Conservation (phyloP, 257 asterid species). For the Nicotiana attenuata region DNA sequence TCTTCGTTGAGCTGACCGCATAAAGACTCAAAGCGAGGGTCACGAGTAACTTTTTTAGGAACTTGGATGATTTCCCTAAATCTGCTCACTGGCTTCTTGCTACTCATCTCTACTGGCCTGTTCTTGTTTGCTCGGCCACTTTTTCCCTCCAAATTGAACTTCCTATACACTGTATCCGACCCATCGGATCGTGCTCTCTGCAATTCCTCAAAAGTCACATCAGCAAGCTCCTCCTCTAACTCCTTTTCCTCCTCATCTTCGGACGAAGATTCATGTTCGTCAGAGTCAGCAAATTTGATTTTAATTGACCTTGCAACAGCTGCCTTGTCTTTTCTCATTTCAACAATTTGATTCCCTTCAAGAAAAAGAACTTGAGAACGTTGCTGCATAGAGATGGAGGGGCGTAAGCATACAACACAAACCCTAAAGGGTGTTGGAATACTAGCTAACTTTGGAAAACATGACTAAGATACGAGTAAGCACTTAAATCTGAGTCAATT, state of each 20-base stretch:
- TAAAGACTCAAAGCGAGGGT: conserved; percentile 92
- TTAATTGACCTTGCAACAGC: conserved; percentile 38
- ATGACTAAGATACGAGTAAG: not conserved
- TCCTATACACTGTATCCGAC: conserved; percentile 54
- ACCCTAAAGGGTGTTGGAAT: not conserved
- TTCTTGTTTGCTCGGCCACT: conserved; percentile 29
- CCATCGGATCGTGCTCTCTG: conserved; percentile 88
- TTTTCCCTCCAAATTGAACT: conserved; percentile 38
- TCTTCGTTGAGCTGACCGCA: conserved; percentile 65
- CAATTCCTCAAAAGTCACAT: conserved; percentile 87
- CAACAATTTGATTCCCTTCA: not conserved
- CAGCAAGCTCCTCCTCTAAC: conserved; percentile 66
- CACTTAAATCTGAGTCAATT: not conserved
- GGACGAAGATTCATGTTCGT: conserved; percentile 34
- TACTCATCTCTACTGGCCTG: conserved; percentile 83
- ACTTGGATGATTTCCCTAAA: conserved; percentile 58
- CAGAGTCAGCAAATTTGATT: conserved; percentile 43
- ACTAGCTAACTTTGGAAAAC: not conserved
- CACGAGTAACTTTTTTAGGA: conserved; percentile 64
- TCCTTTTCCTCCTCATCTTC: conserved; percentile 59
- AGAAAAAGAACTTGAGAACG: not conserved
- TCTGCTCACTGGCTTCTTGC: conserved; percentile 70
- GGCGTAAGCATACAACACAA: not conserved
- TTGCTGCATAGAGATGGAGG: not conserved
- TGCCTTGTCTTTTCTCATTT: conserved; percentile 33